These are phyloP conservation scores for Metschnikowia chrysomelidarum DNA, from an alignment of 805 yeast genomes.

Conservation along the genomic window DNA sequence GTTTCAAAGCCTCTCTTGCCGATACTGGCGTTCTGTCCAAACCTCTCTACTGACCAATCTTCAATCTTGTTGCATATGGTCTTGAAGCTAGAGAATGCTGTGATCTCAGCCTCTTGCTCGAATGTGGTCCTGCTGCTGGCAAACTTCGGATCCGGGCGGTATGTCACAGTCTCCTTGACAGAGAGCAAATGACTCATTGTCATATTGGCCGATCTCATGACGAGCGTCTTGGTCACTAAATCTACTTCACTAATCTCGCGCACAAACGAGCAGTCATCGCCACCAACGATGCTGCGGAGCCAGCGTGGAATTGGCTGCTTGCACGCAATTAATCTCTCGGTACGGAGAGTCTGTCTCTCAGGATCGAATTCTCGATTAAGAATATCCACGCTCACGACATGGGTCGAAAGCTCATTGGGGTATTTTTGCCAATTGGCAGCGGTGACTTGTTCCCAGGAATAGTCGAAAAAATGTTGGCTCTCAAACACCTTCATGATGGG, in stretches of 20 bases:
- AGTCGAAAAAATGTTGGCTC: conserved; percentile 65
- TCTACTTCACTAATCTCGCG: conserved; percentile 89
- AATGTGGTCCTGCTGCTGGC: conserved; percentile 58
- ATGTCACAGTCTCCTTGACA: conserved; percentile 86
- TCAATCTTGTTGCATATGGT: conserved; percentile 79
- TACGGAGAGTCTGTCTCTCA: conserved; percentile 50
- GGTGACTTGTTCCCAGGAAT: conserved; percentile 92
- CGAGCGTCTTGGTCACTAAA: conserved; percentile 56
- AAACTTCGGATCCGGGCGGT: conserved; percentile 62
- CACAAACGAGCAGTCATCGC: conserved; percentile 70
- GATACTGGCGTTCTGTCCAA: conserved; percentile 78
- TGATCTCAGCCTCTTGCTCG: conserved; percentile 81
- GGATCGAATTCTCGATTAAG: conserved; percentile 66
- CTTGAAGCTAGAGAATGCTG: conserved; percentile 73
- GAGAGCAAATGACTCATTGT: conserved; percentile 73
- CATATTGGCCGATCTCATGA: conserved; percentile 81
- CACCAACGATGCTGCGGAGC: conserved; percentile 73
- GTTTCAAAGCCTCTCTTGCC: conserved; percentile 85
- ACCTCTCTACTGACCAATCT: conserved; percentile 88
- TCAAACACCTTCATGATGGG: conserved; percentile 77
- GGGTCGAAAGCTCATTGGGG: conserved; percentile 92
- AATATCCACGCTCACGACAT: conserved; percentile 91
- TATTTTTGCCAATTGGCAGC: conserved; percentile 97
- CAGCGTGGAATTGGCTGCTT: conserved; percentile 83
- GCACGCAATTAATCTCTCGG: conserved; percentile 88